These are phyloP conservation scores for Phytophthora fragariae DNA, from an alignment of 352 stramenopile species.

Conservation along the genomic window DNA sequence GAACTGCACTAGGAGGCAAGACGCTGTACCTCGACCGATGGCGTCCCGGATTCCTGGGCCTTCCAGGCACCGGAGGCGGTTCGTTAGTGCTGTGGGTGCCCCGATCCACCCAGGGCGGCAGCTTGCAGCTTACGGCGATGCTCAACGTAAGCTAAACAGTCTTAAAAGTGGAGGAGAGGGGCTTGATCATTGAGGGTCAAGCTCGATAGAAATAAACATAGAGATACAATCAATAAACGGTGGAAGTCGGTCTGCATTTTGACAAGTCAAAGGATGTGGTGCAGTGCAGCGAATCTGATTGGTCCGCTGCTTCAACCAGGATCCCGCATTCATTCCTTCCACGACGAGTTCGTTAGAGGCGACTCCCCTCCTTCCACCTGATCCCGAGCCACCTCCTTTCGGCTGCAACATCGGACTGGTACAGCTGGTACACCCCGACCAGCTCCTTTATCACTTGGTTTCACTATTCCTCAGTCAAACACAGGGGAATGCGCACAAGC, in stretches of 20 bases:
- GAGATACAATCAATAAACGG: background rate
- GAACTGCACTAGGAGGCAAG: slow-evolving; percentile 34
- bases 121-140: slow-evolving; percentile 24
- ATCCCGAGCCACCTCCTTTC: background rate
- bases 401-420: background rate
- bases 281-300: slow-evolving; percentile 6
- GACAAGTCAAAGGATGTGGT: background rate
- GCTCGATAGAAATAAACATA: slow-evolving; percentile 11
- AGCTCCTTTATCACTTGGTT: slow-evolving; percentile 1
- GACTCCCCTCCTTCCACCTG: slow-evolving; percentile 15
- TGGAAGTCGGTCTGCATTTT: background rate
- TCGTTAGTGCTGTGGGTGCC: slow-evolving; percentile 42
- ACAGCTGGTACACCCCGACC: background rate
- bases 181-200: background rate
- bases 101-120: slow-evolving; percentile 22
- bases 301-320: slow-evolving; percentile 18
- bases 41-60: slow-evolving; percentile 33
- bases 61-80: slow-evolving; percentile 38
- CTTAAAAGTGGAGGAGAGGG: background rate
- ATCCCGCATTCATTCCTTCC: slow-evolving; percentile 33
- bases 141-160: slow-evolving; percentile 24
- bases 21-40: slow-evolving; percentile 48
- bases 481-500: slow-evolving; percentile 4
- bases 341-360: slow-evolving; percentile 3
- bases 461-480: slow-evolving; percentile 6